These are phyloP conservation scores for Bipolaris victoriae DNA, from an alignment of 2,329 filamentous ascomycete genomes.

Conservation along the genomic window DNA sequence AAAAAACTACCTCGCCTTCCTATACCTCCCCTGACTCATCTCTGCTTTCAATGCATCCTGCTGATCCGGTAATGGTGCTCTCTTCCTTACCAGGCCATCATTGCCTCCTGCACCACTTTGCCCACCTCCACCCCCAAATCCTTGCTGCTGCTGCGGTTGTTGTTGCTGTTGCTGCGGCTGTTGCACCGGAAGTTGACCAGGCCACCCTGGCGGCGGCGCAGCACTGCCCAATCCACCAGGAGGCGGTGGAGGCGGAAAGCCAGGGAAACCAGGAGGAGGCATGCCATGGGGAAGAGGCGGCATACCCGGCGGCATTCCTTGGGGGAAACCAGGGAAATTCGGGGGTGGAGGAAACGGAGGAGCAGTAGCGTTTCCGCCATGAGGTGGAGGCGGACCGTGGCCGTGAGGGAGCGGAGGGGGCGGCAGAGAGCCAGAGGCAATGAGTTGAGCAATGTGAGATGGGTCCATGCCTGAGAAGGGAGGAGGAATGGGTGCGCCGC, in stretches of 20 bases:
- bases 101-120: slow-evolving; percentile 36
- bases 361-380: slow-evolving; percentile 20
- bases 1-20: slow-evolving; percentile 33
- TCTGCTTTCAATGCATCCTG: slow-evolving; percentile 80
- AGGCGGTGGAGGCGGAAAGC: slow-evolving; percentile 19
- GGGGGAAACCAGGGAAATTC: slow-evolving; percentile 34
- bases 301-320: slow-evolving; percentile 29
- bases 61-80: slow-evolving; percentile 80
- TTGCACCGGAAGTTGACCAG: slow-evolving; percentile 6
- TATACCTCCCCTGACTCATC: slow-evolving; percentile 65
- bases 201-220: slow-evolving; percentile 21
- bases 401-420: slow-evolving; percentile 43
- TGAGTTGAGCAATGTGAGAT: slow-evolving; percentile 43
- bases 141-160: slow-evolving; percentile 17
- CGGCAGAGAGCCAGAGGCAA: slow-evolving; percentile 45
- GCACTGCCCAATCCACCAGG: slow-evolving; percentile 16
- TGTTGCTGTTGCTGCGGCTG: neutral
- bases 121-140: slow-evolving; percentile 18
- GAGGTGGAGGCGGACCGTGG: slow-evolving; percentile 29
- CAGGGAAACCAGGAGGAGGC: slow-evolving; percentile 32
- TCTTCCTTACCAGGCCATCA: slow-evolving; percentile 41
- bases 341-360: slow-evolving; percentile 37
- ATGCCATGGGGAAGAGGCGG: slow-evolving; percentile 31
- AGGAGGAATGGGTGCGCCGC: slow-evolving; percentile 24
- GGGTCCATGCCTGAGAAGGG: slow-evolving; percentile 39